Conservation (phyloP, 1,284 basidiomycete species). For the Lentinula novae-zelandiae region DNA sequence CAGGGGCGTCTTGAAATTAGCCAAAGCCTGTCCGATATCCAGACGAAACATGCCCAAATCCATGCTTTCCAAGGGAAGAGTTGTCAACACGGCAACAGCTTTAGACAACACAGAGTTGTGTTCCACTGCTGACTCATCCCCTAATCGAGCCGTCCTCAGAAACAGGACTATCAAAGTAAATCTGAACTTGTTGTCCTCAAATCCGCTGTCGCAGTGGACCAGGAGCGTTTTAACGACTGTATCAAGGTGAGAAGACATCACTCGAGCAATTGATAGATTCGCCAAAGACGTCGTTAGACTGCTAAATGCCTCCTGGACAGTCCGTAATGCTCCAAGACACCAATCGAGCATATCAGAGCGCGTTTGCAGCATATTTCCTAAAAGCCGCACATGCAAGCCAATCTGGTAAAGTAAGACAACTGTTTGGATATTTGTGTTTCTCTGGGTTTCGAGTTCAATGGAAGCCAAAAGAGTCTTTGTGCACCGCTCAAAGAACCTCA, state of each 20-base stretch:
- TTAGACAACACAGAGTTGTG: slow-evolving; percentile 18
- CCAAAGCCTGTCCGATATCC: slow-evolving; percentile 35
- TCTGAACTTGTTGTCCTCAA: slow-evolving; percentile 31
- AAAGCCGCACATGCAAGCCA: slow-evolving; percentile 13
- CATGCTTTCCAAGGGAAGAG: slow-evolving; percentile 23
- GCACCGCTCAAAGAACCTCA: slow-evolving; percentile 38
- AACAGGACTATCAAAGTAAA: slow-evolving; percentile 38
- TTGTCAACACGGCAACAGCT: slow-evolving; percentile 25
- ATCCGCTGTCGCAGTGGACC: slow-evolving; percentile 20
- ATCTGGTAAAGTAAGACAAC: slow-evolving; percentile 22
- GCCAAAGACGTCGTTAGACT: slow-evolving; percentile 27
- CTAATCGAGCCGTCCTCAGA: slow-evolving; percentile 35
- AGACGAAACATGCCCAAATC: slow-evolving; percentile 26
- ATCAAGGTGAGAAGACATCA: slow-evolving; percentile 29
- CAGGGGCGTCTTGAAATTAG: slow-evolving; percentile 22
- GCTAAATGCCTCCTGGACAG: slow-evolving; percentile 26
- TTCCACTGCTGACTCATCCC: slow-evolving; percentile 1
- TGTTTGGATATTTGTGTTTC: neutral
- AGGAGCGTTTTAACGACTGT: slow-evolving; percentile 12
- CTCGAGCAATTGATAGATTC: slow-evolving; percentile 30
- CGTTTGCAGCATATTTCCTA: slow-evolving; percentile 11
- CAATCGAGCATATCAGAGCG: slow-evolving; percentile 10
- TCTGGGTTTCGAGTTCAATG: neutral
- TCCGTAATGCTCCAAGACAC: slow-evolving; percentile 5
- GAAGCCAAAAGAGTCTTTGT: neutral